Percentiles rank a stretch among this genome's conserved stretches.
Evolutionary conservation across 148 eudicot genomes (phyloP).

Genomic region (Persicaria maculosa): DNA sequence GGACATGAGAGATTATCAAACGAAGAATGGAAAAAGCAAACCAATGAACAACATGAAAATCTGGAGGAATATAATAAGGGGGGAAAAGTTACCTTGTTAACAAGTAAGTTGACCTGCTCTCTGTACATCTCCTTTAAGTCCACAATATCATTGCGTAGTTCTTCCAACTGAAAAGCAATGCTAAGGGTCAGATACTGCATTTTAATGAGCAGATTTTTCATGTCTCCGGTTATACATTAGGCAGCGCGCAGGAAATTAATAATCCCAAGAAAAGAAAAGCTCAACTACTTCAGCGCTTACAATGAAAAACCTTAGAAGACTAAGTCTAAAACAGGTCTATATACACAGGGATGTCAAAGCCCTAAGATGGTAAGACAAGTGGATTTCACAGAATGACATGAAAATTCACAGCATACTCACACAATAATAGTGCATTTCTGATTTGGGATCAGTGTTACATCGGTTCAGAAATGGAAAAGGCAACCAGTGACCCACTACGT

Average conservation of each 20-base stretch:
- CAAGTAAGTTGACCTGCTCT: conserved; percentile 93
- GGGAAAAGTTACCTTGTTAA: conserved; percentile 57
- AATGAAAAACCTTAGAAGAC: no score
- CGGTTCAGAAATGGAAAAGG: no score
- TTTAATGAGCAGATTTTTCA: neutral
- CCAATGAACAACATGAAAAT: neutral
- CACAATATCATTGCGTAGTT: conserved; percentile 92
- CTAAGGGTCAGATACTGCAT: neutral
- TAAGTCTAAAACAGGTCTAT: no score
- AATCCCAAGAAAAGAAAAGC: no score
- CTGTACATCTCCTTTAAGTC: conserved; percentile 98
- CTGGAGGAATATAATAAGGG: conserved; percentile 5
- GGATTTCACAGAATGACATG: neutral
- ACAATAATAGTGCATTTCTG: neutral
- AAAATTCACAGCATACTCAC: neutral
- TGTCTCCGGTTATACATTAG: no score
- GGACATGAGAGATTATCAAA: neutral
- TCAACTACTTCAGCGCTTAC: neutral
- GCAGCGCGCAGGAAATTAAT: no score
- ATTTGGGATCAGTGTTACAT: no score
- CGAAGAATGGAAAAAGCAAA: neutral
- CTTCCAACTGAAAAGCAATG: conserved; percentile 64
- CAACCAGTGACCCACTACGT: no score
- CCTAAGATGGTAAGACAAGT: no score
- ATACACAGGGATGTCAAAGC: no score